These are phyloP conservation scores for Penicillium sp. DNA, from an alignment of 2,329 filamentous ascomycete genomes.

Conservation along the genomic window DNA sequence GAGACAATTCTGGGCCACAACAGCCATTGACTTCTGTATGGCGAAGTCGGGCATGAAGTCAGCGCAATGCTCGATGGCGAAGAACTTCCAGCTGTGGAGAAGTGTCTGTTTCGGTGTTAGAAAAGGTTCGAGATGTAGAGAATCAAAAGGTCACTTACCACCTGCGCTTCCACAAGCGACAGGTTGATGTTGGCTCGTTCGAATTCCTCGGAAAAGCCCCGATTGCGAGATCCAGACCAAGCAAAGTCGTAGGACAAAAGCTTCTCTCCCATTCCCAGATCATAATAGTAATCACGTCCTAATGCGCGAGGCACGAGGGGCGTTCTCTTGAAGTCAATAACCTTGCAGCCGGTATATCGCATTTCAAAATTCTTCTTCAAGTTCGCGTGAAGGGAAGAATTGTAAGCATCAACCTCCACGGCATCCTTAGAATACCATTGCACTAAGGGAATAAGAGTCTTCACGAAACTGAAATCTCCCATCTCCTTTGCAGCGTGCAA, in stretches of 20 bases:
- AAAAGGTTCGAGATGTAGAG: conserved; percentile 24
- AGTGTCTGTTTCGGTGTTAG: conserved; percentile 56
- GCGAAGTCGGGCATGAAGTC: conserved; percentile 52
- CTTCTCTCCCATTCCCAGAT: conserved; percentile 69
- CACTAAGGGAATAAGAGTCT: conserved; percentile 69
- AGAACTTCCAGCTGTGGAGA: conserved; percentile 83
- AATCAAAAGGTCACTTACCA: conserved; percentile 53
- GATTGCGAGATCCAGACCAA: conserved; percentile 66
- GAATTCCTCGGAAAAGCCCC: conserved; percentile 80
- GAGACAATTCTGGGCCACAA: conserved; percentile 75
- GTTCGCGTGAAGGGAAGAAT: conserved; percentile 80
- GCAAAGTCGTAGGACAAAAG: conserved; percentile 74
- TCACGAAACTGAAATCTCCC: conserved; percentile 65
- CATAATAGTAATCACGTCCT: conserved; percentile 80
- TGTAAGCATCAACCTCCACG: conserved; percentile 77
- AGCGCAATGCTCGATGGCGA: conserved; percentile 80
- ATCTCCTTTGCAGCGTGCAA: conserved; percentile 80
- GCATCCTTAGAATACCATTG: conserved; percentile 78
- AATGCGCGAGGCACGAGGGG: conserved; percentile 63
- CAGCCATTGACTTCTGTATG: conserved; percentile 67
- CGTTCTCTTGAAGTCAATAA: conserved; percentile 80
- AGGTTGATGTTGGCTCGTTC: conserved; percentile 84
- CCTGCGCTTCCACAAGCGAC: conserved; percentile 87
- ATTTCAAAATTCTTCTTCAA: conserved; percentile 79
- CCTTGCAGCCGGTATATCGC: conserved; percentile 69